phyloP scores from a whole-genome alignment of 768 basidiomycete genomes.

The Mycena kentingensis region DNA sequence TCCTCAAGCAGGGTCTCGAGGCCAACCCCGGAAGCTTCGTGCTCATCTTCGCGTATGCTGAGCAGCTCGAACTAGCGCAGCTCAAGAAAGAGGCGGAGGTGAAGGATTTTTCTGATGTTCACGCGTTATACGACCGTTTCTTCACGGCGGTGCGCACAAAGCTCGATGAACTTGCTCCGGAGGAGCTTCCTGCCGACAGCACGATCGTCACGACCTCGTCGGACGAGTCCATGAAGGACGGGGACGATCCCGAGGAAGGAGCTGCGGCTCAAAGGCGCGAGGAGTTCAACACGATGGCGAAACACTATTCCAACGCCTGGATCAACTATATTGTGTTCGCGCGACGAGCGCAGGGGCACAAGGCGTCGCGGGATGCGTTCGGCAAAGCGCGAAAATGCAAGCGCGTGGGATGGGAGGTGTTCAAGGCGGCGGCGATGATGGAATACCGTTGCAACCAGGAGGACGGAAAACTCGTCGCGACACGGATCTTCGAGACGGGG shows the following conservation, averaged over 20 bases:
- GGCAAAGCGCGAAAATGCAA: slow-evolving; percentile 75
- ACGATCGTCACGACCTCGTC: too few relatives aligned
- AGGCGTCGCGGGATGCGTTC: slow-evolving; percentile 76
- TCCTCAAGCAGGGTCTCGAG: slow-evolving; percentile 82
- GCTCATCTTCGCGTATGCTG: slow-evolving; percentile 87
- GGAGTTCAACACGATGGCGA: slow-evolving; percentile 57
- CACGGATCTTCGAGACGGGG: slow-evolving; percentile 92
- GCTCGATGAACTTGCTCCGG: too few relatives aligned
- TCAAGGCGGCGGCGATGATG: slow-evolving; percentile 90
- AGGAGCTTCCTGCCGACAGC: too few relatives aligned
- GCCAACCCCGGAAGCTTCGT: slow-evolving; percentile 89
- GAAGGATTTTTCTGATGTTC: slow-evolving; percentile 64
- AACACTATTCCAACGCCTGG: slow-evolving; percentile 77
- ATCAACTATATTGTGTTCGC: slow-evolving; percentile 95
- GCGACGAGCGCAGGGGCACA: slow-evolving; percentile 83
- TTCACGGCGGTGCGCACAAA: slow-evolving; percentile 63
- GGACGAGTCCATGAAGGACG: too few relatives aligned
- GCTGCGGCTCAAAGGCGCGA: slow-evolving; percentile 1
- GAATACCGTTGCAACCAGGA: slow-evolving; percentile 88
- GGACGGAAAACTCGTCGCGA: slow-evolving; percentile 66
- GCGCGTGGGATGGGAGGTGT: slow-evolving; percentile 89
- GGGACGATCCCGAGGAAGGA: background rate
- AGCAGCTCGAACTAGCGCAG: slow-evolving; percentile 53
- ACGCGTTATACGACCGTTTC: slow-evolving; percentile 72
- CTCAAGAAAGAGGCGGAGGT: slow-evolving; percentile 45